phyloP scores from a whole-genome alignment of 257 asterid genomes.

The Fraxinus pennsylvanica region DNA sequence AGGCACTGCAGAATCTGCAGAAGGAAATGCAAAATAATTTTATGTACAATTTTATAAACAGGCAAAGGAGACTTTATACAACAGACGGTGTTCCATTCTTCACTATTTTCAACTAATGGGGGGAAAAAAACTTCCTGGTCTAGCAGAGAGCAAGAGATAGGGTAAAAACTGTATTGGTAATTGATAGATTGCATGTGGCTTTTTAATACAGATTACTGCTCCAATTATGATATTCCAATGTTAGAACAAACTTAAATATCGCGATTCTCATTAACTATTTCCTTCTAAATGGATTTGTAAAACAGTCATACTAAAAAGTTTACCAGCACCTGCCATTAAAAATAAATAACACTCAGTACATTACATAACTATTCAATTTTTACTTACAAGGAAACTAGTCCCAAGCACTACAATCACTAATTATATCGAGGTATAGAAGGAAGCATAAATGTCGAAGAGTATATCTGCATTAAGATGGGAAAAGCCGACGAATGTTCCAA shows the following conservation, averaged over 20 bases:
- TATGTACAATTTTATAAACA: background rate
- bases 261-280: background rate
- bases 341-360: background rate
- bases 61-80: background rate
- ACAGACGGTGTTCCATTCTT: background rate
- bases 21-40: constrained; percentile 22
- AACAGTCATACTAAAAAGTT: background rate
- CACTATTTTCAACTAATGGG: background rate
- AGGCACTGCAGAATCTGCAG: constrained; percentile 77
- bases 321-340: background rate
- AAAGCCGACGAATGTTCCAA: background rate
- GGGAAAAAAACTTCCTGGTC: background rate
- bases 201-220: background rate
- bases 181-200: background rate
- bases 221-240: background rate
- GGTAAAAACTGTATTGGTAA: background rate
- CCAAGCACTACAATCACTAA: background rate
- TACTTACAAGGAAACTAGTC: background rate
- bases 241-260: background rate
- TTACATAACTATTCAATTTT: background rate
- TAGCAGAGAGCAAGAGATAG: background rate
- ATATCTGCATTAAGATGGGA: background rate
- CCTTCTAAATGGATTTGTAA: background rate
- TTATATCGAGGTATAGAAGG: background rate
- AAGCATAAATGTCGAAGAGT: background rate